Base-by-base conservation (phyloP, 495 filamentous ascomycete species). In the Parathielavia appendiculata region DNA sequence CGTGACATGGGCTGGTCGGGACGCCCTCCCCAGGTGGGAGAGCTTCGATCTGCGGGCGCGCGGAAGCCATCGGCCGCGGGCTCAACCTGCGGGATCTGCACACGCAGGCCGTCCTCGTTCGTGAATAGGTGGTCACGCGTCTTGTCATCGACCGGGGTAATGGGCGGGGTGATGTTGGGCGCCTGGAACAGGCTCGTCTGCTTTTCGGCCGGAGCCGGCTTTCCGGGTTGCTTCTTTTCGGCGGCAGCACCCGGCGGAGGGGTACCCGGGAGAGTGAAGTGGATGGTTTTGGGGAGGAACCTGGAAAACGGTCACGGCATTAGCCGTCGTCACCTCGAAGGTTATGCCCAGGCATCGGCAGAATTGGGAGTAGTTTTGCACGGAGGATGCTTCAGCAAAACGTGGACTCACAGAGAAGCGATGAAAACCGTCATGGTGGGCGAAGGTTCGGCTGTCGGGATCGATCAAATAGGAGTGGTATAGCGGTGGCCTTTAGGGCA, bases 261-360 rank as follows among this genome's bases (percentile, higher is more conserved):
- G 56, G 70, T 72, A 58, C 71, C 67, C 12, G 71, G 79, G 38
- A 72, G 77, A 54, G 55, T 76, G 71, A 96, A 97, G 66, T 92
- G 84, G 62, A 96, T 77, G 3, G 92, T 97, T 67, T 95, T 89
- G 7, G 92, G 92, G 30, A 96, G 84, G 69, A 95, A 95, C 44
- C 92, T 96, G 14, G 12, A 16, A 22, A 6, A 20, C 0, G 23
- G 38, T 1, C 12, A 3, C 9, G 4, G 23, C 13, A 26, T 57
- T 8, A 54, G 26, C 38, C 14, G 20, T 41, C 41, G 45, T n/a
- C 30, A 19, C 11, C 36, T 23, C 48, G 48, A 19, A 13, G 14
- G 36, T 22, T 11, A 34, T 26, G 17, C 34, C 16, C 14, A 23
- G 9, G 9, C 49, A 38, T 13, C 17, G 48, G 11, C 13, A 32